Conservation (phyloP, 805 yeast genomes). For the Candida caryicola region DNA sequence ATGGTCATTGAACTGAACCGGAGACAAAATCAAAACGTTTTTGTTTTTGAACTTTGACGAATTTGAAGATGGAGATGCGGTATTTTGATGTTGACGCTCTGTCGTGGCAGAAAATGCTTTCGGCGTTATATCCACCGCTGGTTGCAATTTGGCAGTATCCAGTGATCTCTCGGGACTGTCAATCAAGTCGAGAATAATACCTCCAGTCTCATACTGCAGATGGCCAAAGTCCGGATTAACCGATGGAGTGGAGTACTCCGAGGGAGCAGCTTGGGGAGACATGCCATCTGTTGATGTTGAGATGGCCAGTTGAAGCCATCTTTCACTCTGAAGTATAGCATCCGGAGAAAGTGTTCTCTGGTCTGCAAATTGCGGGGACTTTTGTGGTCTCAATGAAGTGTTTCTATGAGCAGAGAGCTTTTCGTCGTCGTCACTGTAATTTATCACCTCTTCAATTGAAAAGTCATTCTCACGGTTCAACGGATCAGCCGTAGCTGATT, state of each 20-base stretch:
- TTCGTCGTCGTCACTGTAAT: conserved; percentile 34
- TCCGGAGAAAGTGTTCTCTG: conserved; percentile 5
- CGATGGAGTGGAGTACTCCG: conserved; percentile 18
- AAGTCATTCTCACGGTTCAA: conserved; percentile 20
- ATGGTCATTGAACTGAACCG: conserved; percentile 35
- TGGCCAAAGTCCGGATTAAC: not conserved
- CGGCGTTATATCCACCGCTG: conserved; percentile 15
- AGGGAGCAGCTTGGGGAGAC: conserved; percentile 15
- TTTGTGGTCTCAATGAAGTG: conserved; percentile 11
- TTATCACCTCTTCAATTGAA: conserved; percentile 39
- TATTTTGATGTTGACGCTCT: not conserved
- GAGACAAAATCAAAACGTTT: conserved; percentile 37
- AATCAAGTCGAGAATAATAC: not conserved
- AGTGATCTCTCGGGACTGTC: not conserved
- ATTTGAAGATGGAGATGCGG: conserved; percentile 3
- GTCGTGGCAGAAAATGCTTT: conserved; percentile 2
- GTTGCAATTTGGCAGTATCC: conserved; percentile 7
- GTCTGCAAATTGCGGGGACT: not conserved
- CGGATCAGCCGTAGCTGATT: conserved; percentile 1
- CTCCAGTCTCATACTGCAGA: not conserved
- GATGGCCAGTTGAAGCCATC: conserved; percentile 2
- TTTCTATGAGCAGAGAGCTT: conserved; percentile 1
- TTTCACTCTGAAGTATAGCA: not conserved
- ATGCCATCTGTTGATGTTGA: conserved; percentile 14
- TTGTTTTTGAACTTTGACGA: conserved; percentile 17